Evolutionary conservation across 345 rosid genomes (phyloP).

Genomic region (Eucalyptus albens): DNA sequence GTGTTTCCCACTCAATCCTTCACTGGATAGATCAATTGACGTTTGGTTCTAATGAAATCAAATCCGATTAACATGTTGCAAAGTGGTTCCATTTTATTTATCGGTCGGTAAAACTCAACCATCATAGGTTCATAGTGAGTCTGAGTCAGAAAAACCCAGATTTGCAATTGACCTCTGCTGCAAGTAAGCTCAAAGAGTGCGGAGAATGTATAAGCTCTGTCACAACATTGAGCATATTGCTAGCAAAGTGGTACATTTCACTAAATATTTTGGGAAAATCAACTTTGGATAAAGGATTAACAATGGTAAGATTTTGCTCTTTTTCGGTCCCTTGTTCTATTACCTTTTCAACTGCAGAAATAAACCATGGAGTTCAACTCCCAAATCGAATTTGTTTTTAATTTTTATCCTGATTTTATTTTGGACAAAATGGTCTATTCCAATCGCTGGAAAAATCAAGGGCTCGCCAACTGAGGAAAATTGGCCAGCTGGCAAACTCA

Average conservation of each 20-base stretch:
- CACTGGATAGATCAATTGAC: no score
- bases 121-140: background rate
- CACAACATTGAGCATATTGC: background rate
- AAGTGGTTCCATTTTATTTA: background rate
- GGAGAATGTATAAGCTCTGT: background rate
- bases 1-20: no score
- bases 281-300: background rate
- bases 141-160: background rate
- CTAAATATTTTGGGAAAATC: background rate
- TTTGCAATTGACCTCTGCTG: background rate
- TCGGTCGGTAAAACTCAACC: background rate
- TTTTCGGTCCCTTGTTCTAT: background rate
- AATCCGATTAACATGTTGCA: background rate
- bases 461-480: background rate
- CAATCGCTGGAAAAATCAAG: rapidly evolving
- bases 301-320: background rate
- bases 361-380: background rate
- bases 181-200: background rate
- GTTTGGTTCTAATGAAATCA: no score
- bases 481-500: rapidly evolving
- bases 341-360: background rate
- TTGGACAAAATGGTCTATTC: background rate
- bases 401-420: background rate
- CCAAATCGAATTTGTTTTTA: background rate
- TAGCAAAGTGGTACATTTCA: background rate